phyloP scores from a whole-genome alignment of 768 basidiomycete species.

The Podaxis mareebaensis region DNA sequence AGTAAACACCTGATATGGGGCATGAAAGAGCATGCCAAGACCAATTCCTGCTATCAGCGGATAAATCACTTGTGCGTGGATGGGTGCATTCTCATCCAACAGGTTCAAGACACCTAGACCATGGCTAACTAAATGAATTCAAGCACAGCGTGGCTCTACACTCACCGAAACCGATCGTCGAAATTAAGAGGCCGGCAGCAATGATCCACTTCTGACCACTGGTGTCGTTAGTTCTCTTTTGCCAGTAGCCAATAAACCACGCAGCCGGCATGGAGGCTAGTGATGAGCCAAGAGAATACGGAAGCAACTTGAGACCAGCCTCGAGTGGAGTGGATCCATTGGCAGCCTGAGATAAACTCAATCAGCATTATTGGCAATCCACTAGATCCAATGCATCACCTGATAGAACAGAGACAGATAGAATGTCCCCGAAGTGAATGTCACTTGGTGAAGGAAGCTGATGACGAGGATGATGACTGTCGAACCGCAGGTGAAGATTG shows the following conservation, averaged over 20 bases:
- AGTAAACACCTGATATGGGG: slow-evolving; percentile 81
- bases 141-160: slow-evolving; percentile 16
- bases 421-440: slow-evolving; percentile 83
- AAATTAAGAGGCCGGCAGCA: slow-evolving; percentile 59
- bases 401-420: slow-evolving; percentile 85
- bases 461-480: slow-evolving; percentile 67
- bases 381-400: slow-evolving; percentile 38
- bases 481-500: slow-evolving; percentile 19
- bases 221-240: slow-evolving; percentile 54
- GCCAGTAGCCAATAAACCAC: slow-evolving; percentile 76
- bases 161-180: slow-evolving; percentile 74
- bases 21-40: slow-evolving; percentile 82
- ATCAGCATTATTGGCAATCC: slow-evolving; percentile 17
- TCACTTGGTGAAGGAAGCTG: slow-evolving; percentile 80
- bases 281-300: slow-evolving; percentile 85
- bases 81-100: slow-evolving; percentile 53
- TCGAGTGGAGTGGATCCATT: slow-evolving; percentile 68
- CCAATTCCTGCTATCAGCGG: slow-evolving; percentile 77
- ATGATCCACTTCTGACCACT: slow-evolving; percentile 69
- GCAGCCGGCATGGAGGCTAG: slow-evolving; percentile 83
- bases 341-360: slow-evolving; percentile 51
- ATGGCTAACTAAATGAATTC: slow-evolving; percentile 22
- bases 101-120: slow-evolving; percentile 64
- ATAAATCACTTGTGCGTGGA: slow-evolving; percentile 49
- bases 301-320: slow-evolving; percentile 74